phyloP scores from a whole-genome alignment of 805 yeast genomes.

The Ogataea corticis region DNA sequence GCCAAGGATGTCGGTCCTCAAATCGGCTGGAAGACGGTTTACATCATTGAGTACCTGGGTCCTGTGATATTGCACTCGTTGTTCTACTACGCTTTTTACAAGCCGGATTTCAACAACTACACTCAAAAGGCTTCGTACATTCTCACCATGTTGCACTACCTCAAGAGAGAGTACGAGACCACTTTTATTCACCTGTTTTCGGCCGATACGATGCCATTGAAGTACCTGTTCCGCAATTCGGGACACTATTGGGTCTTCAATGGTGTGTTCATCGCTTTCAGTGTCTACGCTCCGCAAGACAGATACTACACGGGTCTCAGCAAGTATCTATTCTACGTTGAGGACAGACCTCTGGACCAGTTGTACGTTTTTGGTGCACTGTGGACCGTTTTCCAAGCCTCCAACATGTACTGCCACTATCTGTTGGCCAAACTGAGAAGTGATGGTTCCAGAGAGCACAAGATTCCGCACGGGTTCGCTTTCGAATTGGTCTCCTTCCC shows the following conservation, averaged over 20 bases:
- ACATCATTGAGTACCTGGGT: constrained; percentile 82
- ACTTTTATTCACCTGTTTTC: constrained; percentile 83
- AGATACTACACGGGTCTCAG: constrained; percentile 22
- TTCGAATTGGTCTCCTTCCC: constrained; percentile 86
- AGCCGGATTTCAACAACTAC: constrained; percentile 41
- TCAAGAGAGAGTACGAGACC: constrained; percentile 89
- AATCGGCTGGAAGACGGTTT: constrained; percentile 90
- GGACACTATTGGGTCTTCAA: constrained; percentile 92
- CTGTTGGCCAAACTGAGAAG: constrained; percentile 61
- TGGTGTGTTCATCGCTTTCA: constrained; percentile 50
- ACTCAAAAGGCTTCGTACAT: constrained; percentile 56
- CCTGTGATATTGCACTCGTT: constrained; percentile 81
- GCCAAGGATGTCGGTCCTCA: constrained; percentile 94
- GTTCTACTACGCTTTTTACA: constrained; percentile 49
- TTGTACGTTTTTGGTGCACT: constrained; percentile 39
- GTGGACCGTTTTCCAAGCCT: constrained; percentile 63
- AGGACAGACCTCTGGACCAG: constrained; percentile 37
- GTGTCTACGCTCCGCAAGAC: constrained; percentile 34
- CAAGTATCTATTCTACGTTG: constrained; percentile 45
- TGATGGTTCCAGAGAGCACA: constrained; percentile 57
- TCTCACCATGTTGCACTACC: constrained; percentile 70
- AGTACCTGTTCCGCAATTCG: constrained; percentile 84
- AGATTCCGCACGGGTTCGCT: constrained; percentile 81
- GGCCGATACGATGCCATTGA: constrained; percentile 87
- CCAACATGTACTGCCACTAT: constrained; percentile 73